These are phyloP conservation scores for Colletotrichum karsti DNA, from an alignment of 2,329 filamentous ascomycete species.

Conservation along the genomic window DNA sequence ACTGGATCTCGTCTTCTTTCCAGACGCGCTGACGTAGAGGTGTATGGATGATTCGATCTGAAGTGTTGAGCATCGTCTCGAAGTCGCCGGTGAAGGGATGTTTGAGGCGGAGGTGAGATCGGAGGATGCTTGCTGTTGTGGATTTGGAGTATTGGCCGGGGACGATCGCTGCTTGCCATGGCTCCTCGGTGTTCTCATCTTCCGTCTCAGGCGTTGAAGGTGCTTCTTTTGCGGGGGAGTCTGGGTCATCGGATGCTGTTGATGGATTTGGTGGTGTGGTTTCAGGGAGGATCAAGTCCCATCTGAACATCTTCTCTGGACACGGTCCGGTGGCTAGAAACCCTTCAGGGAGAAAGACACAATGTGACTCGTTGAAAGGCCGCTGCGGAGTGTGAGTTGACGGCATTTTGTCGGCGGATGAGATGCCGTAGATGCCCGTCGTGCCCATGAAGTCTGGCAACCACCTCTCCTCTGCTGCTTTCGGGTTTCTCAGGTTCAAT, in stretches of 20 bases:
- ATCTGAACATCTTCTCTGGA: conserved; percentile 31
- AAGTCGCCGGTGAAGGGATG: conserved; percentile 34
- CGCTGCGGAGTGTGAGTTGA: background rate
- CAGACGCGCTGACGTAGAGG: conserved; percentile 34
- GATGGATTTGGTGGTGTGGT: conserved; percentile 3
- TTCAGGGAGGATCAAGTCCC: conserved; percentile 36
- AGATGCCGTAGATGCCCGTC: conserved; percentile 35
- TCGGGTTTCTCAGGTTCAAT: conserved; percentile 23
- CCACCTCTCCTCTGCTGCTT: conserved; percentile 30
- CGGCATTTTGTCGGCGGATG: conserved; percentile 1
- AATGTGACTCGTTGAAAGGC: conserved; percentile 29
- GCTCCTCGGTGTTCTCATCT: background rate
- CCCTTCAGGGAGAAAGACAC: conserved; percentile 29
- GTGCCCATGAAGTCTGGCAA: conserved; percentile 33
- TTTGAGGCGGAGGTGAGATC: conserved; percentile 6
- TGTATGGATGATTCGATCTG: conserved; percentile 35
- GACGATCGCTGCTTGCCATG: conserved; percentile 5
- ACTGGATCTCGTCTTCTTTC: conserved; percentile 35
- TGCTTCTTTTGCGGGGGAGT: background rate
- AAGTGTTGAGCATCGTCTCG: conserved; percentile 27
- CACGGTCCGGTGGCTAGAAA: conserved; percentile 32
- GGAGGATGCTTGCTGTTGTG: conserved; percentile 3
- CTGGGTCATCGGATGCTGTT: background rate
- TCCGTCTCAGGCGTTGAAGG: background rate
- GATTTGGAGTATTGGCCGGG: conserved; percentile 11